phyloP scores from a whole-genome alignment of 352 stramenopile genomes.

The Thraustochytrium sp. region DNA sequence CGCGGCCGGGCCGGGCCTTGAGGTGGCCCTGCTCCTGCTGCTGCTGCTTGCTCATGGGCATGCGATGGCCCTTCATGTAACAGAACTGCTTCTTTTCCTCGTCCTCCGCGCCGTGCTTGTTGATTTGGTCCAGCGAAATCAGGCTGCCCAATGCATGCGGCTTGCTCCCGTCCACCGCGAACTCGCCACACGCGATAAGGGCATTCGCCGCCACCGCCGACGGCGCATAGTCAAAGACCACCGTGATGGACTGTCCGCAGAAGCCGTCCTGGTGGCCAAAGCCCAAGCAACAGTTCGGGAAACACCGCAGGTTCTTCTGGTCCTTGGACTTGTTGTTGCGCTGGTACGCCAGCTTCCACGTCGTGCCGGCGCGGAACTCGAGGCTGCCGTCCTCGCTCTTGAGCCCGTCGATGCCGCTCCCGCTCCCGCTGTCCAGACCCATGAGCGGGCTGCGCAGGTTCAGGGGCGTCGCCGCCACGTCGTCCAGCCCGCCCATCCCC shows the following conservation, averaged over 20 bases:
- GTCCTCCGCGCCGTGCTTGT: slow-evolving; percentile 35
- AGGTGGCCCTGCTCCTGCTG: neutral
- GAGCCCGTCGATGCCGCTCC: neutral
- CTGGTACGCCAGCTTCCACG: slow-evolving; percentile 68
- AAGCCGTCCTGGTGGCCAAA: slow-evolving; percentile 73
- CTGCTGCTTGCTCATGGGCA: neutral
- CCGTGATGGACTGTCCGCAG: slow-evolving; percentile 68
- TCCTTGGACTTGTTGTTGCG: slow-evolving; percentile 83
- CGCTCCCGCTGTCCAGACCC: neutral
- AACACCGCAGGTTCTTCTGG: slow-evolving; percentile 78
- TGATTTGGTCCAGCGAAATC: slow-evolving; percentile 37
- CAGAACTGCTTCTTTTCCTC: slow-evolving; percentile 13
- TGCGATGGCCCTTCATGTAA: slow-evolving; percentile 26
- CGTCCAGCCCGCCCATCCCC: neutral
- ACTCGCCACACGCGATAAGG: slow-evolving; percentile 11
- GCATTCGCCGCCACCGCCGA: neutral
- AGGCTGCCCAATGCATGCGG: neutral
- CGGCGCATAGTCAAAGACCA: neutral
- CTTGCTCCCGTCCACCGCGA: neutral
- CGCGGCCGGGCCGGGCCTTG: neutral
- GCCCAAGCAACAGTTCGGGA: slow-evolving; percentile 64
- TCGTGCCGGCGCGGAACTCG: slow-evolving; percentile 26
- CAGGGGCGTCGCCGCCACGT: neutral
- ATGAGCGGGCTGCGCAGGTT: neutral
- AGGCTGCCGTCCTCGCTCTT: neutral